These are phyloP conservation scores for Citrus inodora DNA, from an alignment of 345 rosid species.

Conservation along the genomic window DNA sequence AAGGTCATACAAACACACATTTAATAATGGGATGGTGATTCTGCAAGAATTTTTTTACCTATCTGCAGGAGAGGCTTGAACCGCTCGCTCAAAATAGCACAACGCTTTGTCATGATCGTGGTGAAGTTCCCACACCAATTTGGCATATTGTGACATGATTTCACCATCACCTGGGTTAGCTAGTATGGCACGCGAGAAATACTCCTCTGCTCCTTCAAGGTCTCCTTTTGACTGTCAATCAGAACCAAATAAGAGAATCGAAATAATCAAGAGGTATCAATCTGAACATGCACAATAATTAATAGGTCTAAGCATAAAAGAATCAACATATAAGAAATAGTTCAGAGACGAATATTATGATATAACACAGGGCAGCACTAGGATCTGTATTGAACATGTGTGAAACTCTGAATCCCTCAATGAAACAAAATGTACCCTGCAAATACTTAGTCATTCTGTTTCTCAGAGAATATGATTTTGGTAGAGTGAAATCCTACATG, in stretches of 20 bases:
- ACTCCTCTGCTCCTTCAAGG: conserved; percentile 35
- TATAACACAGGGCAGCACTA: neutral
- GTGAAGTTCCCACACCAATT: conserved; percentile 59
- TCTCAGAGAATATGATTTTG: neutral
- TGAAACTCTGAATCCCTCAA: neutral
- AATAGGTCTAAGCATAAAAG: too few species aligned
- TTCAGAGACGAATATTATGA: neutral
- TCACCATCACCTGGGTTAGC: conserved; percentile 63
- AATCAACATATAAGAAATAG: neutral
- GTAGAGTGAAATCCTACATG: neutral
- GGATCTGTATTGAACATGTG: neutral
- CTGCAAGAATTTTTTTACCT: conserved; percentile 36
- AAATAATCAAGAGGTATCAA: neutral
- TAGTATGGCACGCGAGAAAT: conserved; percentile 37
- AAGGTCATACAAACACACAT: too few species aligned
- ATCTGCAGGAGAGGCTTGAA: conserved; percentile 55
- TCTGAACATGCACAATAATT: neutral
- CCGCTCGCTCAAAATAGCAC: conserved; percentile 55
- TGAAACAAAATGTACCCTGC: neutral
- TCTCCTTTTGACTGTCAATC: conserved; percentile 47
- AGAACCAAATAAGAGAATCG: neutral
- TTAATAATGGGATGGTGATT: neutral
- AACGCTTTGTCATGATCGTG: conserved; percentile 58
- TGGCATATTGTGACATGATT: conserved; percentile 57
- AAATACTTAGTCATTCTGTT: neutral